Conservation (phyloP, 768 basidiomycete species). For the Paxillus ammoniavirescens region DNA sequence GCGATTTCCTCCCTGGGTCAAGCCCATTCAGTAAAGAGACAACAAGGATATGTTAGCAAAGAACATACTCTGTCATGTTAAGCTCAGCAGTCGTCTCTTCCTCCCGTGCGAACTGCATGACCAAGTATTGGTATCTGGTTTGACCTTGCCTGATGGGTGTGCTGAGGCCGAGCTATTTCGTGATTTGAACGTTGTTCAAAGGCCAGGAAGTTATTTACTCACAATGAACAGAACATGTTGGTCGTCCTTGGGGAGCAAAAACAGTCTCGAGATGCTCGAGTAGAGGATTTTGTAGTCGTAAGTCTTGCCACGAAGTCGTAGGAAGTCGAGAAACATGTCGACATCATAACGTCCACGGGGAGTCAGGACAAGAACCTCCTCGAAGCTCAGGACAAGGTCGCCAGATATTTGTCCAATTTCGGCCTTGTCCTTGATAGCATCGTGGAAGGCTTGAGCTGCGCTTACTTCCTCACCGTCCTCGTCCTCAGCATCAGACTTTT, state of each 20-base stretch:
- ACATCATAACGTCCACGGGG: constrained; percentile 97
- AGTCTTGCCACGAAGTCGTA: constrained; percentile 95
- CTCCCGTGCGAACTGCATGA: constrained; percentile 97
- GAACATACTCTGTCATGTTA: constrained; percentile 83
- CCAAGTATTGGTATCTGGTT: constrained; percentile 95
- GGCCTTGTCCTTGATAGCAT: constrained; percentile 93
- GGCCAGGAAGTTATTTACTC: constrained; percentile 28
- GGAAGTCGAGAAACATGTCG: constrained; percentile 95
- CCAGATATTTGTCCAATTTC: constrained; percentile 90
- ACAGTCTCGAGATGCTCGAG: constrained; percentile 80
- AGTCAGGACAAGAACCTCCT: constrained; percentile 91
- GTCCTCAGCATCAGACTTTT: constrained; percentile 69
- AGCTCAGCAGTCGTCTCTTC: constrained; percentile 96
- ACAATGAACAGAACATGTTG: constrained; percentile 95
- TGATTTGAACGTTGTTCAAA: constrained; percentile 5
- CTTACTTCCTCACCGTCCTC: constrained; percentile 74
- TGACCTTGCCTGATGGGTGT: constrained; percentile 97
- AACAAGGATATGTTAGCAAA: neutral
- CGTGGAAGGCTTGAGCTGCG: constrained; percentile 96
- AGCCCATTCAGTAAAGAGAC: neutral
- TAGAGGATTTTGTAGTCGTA: constrained; percentile 99
- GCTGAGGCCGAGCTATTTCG: constrained; percentile 77
- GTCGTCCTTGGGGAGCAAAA: constrained; percentile 95
- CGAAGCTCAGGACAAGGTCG: constrained; percentile 90
- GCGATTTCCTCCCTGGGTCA: constrained; percentile 65